phyloP scores from a whole-genome alignment of 768 basidiomycete species.

The Kockovaella imperatae region DNA sequence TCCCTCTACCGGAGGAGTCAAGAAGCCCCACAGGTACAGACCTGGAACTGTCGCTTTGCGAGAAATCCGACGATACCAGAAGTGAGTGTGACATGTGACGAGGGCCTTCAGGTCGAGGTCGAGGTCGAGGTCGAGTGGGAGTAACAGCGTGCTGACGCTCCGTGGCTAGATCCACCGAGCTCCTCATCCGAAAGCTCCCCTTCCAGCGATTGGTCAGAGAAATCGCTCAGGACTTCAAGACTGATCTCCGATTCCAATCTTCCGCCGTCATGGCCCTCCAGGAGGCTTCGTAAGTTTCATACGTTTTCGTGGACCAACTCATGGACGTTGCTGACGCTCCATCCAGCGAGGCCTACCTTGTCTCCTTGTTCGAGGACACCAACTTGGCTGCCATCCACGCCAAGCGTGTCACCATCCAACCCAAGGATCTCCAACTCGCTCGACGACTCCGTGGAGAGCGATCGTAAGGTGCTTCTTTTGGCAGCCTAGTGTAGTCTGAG shows the following conservation, averaged over 20 bases:
- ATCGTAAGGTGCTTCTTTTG: too few relatives aligned
- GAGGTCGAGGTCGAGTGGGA: too few relatives aligned
- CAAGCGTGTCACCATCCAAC: conserved; percentile 65
- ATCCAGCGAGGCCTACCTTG: conserved; percentile 64
- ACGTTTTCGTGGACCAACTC: too few relatives aligned
- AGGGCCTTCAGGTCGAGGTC: too few relatives aligned
- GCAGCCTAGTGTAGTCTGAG: too few relatives aligned
- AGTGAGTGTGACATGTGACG: conserved; percentile 18
- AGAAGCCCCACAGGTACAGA: conserved; percentile 75
- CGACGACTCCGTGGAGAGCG: conserved; percentile 44
- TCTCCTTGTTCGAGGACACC: conserved; percentile 63
- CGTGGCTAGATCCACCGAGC: conserved; percentile 51
- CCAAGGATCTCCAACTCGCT: conserved; percentile 50
- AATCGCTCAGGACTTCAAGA: conserved; percentile 79
- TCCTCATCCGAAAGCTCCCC: conserved; percentile 52
- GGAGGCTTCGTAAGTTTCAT: too few relatives aligned
- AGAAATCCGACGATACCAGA: conserved; percentile 55
- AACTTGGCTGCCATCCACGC: conserved; percentile 50
- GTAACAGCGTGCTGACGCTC: too few relatives aligned
- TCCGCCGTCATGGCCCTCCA: conserved; percentile 53
- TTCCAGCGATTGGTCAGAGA: conserved; percentile 72
- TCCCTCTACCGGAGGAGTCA: conserved; percentile 58
- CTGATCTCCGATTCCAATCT: conserved; percentile 63
- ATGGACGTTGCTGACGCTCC: too few relatives aligned
- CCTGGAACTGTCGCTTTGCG: conserved; percentile 71